Conservation (phyloP, 371 early-diverging fungal species). For the Rhizopus sp. region DNA sequence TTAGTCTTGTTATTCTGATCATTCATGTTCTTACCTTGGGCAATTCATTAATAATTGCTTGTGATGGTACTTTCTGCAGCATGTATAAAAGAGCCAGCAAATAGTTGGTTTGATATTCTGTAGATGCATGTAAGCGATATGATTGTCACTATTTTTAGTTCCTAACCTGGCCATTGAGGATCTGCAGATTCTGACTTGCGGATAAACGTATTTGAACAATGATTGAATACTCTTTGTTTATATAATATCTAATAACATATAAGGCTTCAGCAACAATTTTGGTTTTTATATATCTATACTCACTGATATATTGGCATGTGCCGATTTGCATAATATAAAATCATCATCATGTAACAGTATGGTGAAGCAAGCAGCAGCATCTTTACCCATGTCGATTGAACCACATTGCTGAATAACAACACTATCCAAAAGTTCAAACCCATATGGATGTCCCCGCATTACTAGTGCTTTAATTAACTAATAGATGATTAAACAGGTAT, state of each 20-base stretch:
- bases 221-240: constrained; percentile 76
- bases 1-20: not conserved
- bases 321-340: constrained; percentile 62
- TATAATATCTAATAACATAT: constrained; percentile 57
- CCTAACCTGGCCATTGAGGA: constrained; percentile 17
- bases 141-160: constrained; percentile 2
- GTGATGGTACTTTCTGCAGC: constrained; percentile 71
- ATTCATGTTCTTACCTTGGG: constrained; percentile 50
- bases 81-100: constrained; percentile 72
- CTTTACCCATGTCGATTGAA: constrained; percentile 42
- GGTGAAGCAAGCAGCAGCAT: constrained; percentile 65
- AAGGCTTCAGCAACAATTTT: not conserved
- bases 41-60: constrained; percentile 68
- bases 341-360: constrained; percentile 66
- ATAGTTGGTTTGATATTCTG: constrained; percentile 46
- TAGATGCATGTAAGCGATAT: not conserved
- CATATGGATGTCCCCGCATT: constrained; percentile 49
- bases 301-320: constrained; percentile 68
- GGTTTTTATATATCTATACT: not conserved
- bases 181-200: constrained; percentile 12
- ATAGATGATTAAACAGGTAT: not conserved
- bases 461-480: constrained; percentile 66
- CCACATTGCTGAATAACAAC: constrained; percentile 50
- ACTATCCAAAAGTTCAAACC: constrained; percentile 55
- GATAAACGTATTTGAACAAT: constrained; percentile 63